phyloP scores from a whole-genome alignment of 805 yeast genomes.

The Jamesozyma gamospora region DNA sequence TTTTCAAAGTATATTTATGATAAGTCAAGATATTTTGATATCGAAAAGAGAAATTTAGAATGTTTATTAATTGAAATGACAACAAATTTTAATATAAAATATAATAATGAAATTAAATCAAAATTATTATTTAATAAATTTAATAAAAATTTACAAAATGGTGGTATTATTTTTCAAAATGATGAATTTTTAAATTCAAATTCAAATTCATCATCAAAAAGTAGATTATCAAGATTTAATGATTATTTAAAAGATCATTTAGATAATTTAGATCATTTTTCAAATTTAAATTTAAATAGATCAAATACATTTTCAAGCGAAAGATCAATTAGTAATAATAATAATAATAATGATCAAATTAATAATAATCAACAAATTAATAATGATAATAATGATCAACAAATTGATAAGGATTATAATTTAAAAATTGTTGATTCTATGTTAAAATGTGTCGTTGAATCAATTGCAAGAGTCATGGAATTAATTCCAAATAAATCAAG shows the following conservation, averaged over 20 bases:
- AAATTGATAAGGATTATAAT: slow-evolving; percentile 21
- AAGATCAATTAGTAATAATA: background rate
- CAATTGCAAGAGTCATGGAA: slow-evolving; percentile 68
- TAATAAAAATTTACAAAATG: slow-evolving; percentile 17
- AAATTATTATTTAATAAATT: slow-evolving; percentile 24
- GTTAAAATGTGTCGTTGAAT: slow-evolving; percentile 63
- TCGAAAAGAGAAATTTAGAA: slow-evolving; percentile 62
- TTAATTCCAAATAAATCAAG: slow-evolving; percentile 53
- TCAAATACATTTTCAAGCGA: background rate
- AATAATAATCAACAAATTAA: background rate
- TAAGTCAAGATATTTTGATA: slow-evolving; percentile 50
- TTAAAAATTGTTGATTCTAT: slow-evolving; percentile 49
- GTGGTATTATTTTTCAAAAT: background rate
- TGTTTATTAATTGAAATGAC: slow-evolving; percentile 27
- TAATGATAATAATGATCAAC: background rate
- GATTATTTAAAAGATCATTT: slow-evolving; percentile 46
- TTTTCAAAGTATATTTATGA: slow-evolving; percentile 62
- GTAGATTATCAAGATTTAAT: slow-evolving; percentile 43
- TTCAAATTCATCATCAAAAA: slow-evolving; percentile 7
- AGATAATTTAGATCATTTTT: slow-evolving; percentile 34
- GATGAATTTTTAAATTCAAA: slow-evolving; percentile 1
- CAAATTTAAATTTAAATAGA: slow-evolving; percentile 2
- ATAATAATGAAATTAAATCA: slow-evolving; percentile 26
- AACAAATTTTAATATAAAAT: slow-evolving; percentile 23
- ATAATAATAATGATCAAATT: background rate